Evolutionary conservation across 2,329 filamentous ascomycete genomes (phyloP).

Genomic region (Aspergillus neoniger): DNA sequence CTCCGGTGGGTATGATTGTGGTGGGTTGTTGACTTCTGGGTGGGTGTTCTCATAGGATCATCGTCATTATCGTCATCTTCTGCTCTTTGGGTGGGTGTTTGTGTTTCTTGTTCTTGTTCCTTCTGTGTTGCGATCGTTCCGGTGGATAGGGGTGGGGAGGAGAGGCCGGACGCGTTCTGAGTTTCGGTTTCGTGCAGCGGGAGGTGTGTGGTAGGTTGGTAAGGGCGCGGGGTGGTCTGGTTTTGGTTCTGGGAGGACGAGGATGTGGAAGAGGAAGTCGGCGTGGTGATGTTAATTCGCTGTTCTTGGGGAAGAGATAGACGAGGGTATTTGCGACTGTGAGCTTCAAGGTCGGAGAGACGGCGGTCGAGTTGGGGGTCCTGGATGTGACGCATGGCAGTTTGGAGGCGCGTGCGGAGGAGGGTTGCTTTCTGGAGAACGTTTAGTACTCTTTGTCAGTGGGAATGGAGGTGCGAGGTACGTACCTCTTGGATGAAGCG

Average conservation of each 20-base stretch:
- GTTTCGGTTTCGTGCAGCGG: constrained; percentile 22
- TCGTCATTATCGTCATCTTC: constrained; percentile 11
- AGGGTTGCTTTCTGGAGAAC: constrained; percentile 42
- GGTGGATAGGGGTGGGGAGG: constrained; percentile 22
- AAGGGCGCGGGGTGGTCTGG: background rate
- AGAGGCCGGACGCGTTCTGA: constrained; percentile 16
- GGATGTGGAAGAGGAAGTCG: background rate
- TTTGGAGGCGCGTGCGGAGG: constrained; percentile 41
- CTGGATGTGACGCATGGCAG: constrained; percentile 43
- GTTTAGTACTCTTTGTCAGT: constrained; percentile 14
- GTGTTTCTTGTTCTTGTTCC: background rate
- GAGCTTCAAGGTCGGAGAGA: constrained; percentile 44
- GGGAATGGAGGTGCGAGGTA: background rate
- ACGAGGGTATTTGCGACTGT: constrained; percentile 39
- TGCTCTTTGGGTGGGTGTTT: background rate
- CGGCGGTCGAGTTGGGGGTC: constrained; percentile 43
- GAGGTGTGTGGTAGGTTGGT: constrained; percentile 5
- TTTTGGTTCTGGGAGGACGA: background rate
- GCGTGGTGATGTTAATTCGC: background rate
- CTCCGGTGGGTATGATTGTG: background rate
- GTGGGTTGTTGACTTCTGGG: constrained; percentile 14
- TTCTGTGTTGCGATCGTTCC: background rate
- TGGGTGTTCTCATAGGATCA: constrained; percentile 25
- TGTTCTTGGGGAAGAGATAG: constrained; percentile 25
- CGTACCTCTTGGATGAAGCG: constrained; percentile 45